Base-by-base conservation (phyloP, 805 yeast species). In the Maudiozyma serrabonitensis region DNA sequence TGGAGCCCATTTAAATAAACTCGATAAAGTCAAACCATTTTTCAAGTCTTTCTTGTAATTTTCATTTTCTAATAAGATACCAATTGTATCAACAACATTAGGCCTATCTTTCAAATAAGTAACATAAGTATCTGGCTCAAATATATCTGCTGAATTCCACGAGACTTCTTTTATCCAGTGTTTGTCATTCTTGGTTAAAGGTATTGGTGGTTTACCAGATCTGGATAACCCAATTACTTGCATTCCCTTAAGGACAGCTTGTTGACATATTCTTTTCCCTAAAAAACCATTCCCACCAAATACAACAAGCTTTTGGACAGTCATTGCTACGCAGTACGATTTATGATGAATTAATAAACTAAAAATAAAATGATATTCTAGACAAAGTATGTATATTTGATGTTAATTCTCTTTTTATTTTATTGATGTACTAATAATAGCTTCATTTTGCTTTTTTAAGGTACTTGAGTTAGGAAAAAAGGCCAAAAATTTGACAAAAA, bases 261-360 rank as follows among this genome's bases (percentile, higher is more conserved):
- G 73, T 60, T 82, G 82, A 60, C 95, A 86, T 8, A 90, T 80
- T 34, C 81, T 69, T 50, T 71, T 73, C 12, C 95, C 89, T 51
- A 90, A 64, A 61, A 87, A 87, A 8, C 97, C 97, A 55, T 79
- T 80, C 0, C 97, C 96, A 16, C 98, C 98, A 59, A 89, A 79
- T 0, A 89, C 87, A 3, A 87, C 79, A 2, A 78, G 18, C 15
- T 35, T 35, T n/a, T 35, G 38, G 11, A 35, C 9, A 35, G 18
- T 16, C 38, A 35, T 35, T 15, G 38, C 15, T n/a, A 6, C 4
- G 4, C 23, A 21, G 4, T 21, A 3, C 23, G 23, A 21, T 21
- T 21, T 21, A 21, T 21, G 23, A 4, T 21, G 23, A 21, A 4
- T 21, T 4, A 21, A 21, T 21, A 3, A 4, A 21, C 23, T 21